Conservation (phyloP, 352 stramenopile species). For the Pythium sp. region DNA sequence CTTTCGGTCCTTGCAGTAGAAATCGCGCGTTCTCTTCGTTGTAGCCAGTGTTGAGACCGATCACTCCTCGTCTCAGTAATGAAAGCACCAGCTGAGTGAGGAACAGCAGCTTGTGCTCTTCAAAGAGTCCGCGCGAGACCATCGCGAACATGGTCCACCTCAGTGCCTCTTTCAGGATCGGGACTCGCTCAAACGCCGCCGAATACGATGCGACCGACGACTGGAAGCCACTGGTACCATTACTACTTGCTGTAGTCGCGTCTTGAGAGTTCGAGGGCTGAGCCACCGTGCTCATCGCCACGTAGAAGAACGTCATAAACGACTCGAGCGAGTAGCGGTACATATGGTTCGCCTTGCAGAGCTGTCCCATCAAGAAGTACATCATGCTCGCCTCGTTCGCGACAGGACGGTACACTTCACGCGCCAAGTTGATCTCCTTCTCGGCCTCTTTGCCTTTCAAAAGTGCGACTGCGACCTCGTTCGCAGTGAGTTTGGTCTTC, state of each 20-base stretch:
- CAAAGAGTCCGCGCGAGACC: constrained; percentile 89
- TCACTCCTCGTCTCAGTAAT: constrained; percentile 62
- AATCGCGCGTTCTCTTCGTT: constrained; percentile 73
- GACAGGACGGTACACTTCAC: constrained; percentile 89
- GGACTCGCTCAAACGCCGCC: constrained; percentile 52
- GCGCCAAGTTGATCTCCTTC: constrained; percentile 88
- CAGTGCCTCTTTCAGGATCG: constrained; percentile 66
- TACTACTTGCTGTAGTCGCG: neutral
- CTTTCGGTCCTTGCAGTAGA: constrained; percentile 72
- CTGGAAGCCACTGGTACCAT: constrained; percentile 10
- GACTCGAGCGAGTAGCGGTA: constrained; percentile 93
- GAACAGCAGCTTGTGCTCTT: constrained; percentile 91
- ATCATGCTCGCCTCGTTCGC: constrained; percentile 88
- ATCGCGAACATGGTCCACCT: constrained; percentile 88
- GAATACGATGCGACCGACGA: constrained; percentile 29
- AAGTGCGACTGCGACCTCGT: constrained; percentile 83
- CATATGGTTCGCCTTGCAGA: constrained; percentile 91
- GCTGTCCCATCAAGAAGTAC: constrained; percentile 90
- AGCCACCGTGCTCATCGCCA: constrained; percentile 70
- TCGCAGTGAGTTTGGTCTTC: constrained; percentile 87
- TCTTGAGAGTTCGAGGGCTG: neutral
- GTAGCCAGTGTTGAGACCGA: constrained; percentile 71
- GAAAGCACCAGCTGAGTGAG: constrained; percentile 86
- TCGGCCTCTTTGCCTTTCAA: constrained; percentile 85
- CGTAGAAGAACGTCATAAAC: constrained; percentile 88